These are phyloP conservation scores for Aureoboletus auriporus DNA, from an alignment of 768 basidiomycete species.

Conservation along the genomic window DNA sequence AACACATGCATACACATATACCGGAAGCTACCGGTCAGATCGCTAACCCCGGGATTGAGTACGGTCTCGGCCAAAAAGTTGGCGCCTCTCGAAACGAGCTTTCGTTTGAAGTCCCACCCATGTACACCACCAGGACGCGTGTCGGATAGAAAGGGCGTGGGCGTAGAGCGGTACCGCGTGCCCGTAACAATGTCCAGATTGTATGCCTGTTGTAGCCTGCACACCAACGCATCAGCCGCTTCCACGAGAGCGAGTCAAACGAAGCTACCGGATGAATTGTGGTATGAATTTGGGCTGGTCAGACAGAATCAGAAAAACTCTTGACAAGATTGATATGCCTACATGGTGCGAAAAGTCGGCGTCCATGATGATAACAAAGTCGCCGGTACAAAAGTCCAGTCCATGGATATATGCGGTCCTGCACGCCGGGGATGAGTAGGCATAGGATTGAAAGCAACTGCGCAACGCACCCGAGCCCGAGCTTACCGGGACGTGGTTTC, in stretches of 20 bases:
- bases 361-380: conserved; percentile 97
- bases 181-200: conserved; percentile 93
- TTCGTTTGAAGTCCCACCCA: conserved; percentile 90
- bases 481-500: conserved; percentile 84
- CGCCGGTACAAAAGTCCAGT: conserved; percentile 82
- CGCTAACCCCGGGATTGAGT: conserved; percentile 80
- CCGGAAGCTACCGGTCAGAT: conserved; percentile 90
- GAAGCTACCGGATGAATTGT: conserved; percentile 73
- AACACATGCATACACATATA: conserved; percentile 29
- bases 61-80: conserved; percentile 89
- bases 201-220: conserved; percentile 76
- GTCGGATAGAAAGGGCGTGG: conserved; percentile 53
- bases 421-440: conserved; percentile 8
- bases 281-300: conserved; percentile 92
- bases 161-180: conserved; percentile 72
- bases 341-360: conserved; percentile 96
- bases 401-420: conserved; percentile 94
- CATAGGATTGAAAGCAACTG: not conserved
- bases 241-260: not conserved
- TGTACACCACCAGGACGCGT: conserved; percentile 80
- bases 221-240: conserved; percentile 1
- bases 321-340: conserved; percentile 25
- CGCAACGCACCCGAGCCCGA: conserved; percentile 76
- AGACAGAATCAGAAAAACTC: conserved; percentile 2
- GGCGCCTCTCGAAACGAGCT: conserved; percentile 83